Evolutionary conservation across 169 alveolate species (phyloP).

Genomic region (Eimeria maxima): DNA sequence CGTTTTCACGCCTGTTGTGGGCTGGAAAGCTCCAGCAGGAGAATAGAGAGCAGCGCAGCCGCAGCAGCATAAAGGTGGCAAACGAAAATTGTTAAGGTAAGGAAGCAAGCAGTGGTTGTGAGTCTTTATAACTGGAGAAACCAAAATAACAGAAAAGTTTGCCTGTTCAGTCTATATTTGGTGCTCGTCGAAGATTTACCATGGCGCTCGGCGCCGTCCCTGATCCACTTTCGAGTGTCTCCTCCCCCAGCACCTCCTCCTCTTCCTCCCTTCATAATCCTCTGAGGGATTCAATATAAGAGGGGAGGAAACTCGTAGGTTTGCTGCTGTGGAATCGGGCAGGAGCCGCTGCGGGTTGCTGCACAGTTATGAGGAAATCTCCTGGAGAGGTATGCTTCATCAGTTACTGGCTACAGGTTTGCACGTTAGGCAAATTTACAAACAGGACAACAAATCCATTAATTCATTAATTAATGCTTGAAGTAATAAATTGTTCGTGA

Average conservation of each 20-base stretch:
- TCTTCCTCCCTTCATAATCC: slow-evolving; percentile 56
- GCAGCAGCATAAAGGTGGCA: no score
- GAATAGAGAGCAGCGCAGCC: no score
- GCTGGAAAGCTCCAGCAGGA: no score
- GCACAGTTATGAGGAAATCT: neutral
- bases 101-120: no score
- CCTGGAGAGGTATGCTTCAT: neutral
- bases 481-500: neutral
- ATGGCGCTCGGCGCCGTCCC: slow-evolving; percentile 80
- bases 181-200: slow-evolving; percentile 40
- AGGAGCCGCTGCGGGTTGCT: neutral
- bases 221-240: slow-evolving; percentile 63
- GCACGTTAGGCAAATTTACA: neutral
- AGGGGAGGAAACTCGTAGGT: neutral
- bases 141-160: neutral
- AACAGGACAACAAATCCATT: no score
- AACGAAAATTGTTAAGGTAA: no score
- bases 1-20: no score
- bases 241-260: slow-evolving; percentile 77
- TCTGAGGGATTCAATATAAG: neutral
- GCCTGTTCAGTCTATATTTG: neutral
- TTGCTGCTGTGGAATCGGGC: neutral
- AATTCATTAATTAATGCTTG: neutral
- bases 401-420: neutral
- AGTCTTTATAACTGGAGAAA: neutral